Conservation (phyloP, 148 eudicot genomes). For the Polygonum aviculare region DNA sequence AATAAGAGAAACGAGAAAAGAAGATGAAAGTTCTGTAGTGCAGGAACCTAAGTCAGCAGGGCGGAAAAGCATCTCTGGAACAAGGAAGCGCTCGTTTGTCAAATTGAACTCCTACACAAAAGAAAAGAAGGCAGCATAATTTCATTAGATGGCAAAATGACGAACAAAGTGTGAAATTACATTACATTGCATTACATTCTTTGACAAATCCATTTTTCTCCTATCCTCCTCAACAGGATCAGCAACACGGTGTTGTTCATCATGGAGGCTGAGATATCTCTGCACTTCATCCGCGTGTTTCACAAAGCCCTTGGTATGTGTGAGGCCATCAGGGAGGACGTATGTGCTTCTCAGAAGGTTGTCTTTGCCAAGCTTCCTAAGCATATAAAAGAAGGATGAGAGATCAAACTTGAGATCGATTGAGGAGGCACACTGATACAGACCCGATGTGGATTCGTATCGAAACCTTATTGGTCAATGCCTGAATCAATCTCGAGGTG, state of each 20-base stretch:
- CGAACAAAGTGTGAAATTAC: background rate
- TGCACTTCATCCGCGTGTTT: conserved; percentile 70
- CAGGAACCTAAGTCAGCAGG: conserved; percentile 87
- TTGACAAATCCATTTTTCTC: conserved; percentile 50
- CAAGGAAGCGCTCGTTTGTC: conserved; percentile 96
- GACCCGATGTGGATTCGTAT: too few relatives aligned
- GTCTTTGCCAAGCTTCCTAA: conserved; percentile 68
- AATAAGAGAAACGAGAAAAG: background rate
- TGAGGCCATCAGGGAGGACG: conserved; percentile 89
- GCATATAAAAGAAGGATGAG: background rate
- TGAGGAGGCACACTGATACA: too few relatives aligned
- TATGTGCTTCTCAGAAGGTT: conserved; percentile 72
- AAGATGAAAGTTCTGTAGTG: background rate
- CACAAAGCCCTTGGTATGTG: conserved; percentile 69
- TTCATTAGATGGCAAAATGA: background rate
- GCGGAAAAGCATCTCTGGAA: conserved; percentile 97
- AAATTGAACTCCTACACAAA: conserved; percentile 66
- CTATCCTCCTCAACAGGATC: conserved; percentile 41
- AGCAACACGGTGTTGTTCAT: conserved; percentile 26
- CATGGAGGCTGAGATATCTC: conserved; percentile 44
- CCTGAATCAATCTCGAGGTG: too few relatives aligned
- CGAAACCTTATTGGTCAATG: too few relatives aligned
- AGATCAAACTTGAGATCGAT: background rate
- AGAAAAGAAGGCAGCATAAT: background rate
- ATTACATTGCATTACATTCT: conserved; percentile 37